Base-by-base conservation (phyloP, 1,284 basidiomycete species). In the Agroathelia rolfsii region DNA sequence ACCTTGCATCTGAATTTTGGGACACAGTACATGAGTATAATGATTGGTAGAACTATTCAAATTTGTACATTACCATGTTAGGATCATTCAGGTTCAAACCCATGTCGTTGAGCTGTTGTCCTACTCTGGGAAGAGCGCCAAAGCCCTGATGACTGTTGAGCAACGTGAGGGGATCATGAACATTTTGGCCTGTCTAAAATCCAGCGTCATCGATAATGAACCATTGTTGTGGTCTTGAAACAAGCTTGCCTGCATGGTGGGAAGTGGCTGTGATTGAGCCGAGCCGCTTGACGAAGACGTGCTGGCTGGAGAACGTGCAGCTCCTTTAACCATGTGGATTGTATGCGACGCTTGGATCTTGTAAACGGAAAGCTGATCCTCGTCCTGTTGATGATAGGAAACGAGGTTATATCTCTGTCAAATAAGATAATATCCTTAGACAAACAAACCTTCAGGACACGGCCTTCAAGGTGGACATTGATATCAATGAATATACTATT, bases 301-400 rank as follows among this genome's bases (percentile, higher is more conserved):
- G 5, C 57, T 41, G 4, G 44, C 44, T 1, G 64, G 56, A 1
- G 72, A 50, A 19, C 80, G 74, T 7, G 78, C 66, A 2, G 73
- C 77, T 26, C 87, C 85, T 56, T 93, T 94, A 46, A 94, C 89
- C 83, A 94, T 89, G 52, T 93, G 88, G 28, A 93, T 77, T 1
- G 89, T 92, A 52, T 94, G 84, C 6, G 72, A 67, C 2, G 77
- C 68, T 51, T 87, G 82, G 41, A 94, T 89, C 67, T 92, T 93
- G 71, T 94, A 94, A 10, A 67, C 65, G 2, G 83, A 75, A 5
- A 94, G 64, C 10, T 56, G 49, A 46, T 93, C 88, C 28, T 92
- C 87, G 49, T 93, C 88, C 75, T 93, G 40, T 18, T n/a, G n/a
- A n/a, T n/a, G n/a, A n/a, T 30, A 23, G 22, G 6, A 13, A 17